phyloP scores from a whole-genome alignment of 2,329 filamentous ascomycete species.

The Paraconiothyrium sp. region DNA sequence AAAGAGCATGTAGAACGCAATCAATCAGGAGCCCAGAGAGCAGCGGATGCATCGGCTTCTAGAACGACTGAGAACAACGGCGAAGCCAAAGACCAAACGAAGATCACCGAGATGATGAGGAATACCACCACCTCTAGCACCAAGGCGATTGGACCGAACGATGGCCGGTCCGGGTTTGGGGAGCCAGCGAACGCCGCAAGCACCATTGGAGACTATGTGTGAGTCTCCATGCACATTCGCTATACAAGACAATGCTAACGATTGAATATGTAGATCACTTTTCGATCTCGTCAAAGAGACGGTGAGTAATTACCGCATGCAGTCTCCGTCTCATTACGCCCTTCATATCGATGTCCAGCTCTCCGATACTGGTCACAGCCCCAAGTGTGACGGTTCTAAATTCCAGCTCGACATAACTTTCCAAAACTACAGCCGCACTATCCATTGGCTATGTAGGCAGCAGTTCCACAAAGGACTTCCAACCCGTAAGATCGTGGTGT shows the following conservation, averaged over 20 bases:
- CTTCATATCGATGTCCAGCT: conserved; percentile 17
- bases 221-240: neutral
- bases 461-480: neutral
- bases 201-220: neutral
- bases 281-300: conserved; percentile 2
- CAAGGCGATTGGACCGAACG: neutral
- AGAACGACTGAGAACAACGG: neutral
- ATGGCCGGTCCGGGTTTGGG: neutral
- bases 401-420: conserved; percentile 10
- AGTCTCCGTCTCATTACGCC: conserved; percentile 15
- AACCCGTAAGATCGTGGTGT: neutral
- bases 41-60: neutral
- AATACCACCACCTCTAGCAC: neutral
- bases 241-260: neutral
- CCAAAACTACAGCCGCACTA: conserved; percentile 5
- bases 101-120: neutral
- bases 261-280: neutral
- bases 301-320: conserved; percentile 14
- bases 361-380: neutral
- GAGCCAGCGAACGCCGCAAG: neutral
- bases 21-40: neutral
- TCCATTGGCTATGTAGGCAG: conserved; percentile 3
- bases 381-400: neutral
- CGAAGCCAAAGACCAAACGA: neutral
- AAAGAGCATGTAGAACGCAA: neutral